Evolutionary conservation across 2,329 filamentous ascomycete species (phyloP).

Genomic region (Aspergillus calidoustus): DNA sequence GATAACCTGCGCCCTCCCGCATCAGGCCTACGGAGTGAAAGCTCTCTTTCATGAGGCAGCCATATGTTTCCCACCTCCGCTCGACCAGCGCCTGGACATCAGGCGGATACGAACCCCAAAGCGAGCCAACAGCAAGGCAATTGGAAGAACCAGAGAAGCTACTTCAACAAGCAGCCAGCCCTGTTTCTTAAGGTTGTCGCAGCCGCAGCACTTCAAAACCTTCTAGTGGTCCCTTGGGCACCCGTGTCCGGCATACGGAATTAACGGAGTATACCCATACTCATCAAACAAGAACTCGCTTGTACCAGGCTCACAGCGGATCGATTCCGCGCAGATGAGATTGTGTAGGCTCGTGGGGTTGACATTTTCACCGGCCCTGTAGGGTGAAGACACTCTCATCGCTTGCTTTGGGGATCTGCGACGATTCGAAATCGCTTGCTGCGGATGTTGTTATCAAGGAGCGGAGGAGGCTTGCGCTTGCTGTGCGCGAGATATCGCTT

Average conservation of each 20-base stretch:
- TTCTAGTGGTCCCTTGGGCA: no score
- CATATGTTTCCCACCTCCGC: conserved; percentile 35
- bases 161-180: no score
- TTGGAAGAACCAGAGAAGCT: no score
- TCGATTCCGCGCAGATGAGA: conserved; percentile 55
- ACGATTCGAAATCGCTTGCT: conserved; percentile 52
- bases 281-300: conserved; percentile 54
- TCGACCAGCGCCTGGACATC: conserved; percentile 46
- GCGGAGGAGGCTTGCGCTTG: conserved; percentile 45
- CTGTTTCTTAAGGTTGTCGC: no score
- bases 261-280: conserved; percentile 47
- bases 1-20: no score
- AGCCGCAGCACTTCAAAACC: conserved; percentile 51
- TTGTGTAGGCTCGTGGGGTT: conserved; percentile 52
- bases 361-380: conserved; percentile 56
- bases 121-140: no score
- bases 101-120: conserved; percentile 41
- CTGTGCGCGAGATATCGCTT: conserved; percentile 51
- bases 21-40: no score
- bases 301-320: conserved; percentile 50
- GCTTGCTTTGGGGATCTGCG: conserved; percentile 47
- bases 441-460: conserved; percentile 56
- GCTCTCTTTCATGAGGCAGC: conserved; percentile 14
- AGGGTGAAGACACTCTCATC: conserved; percentile 55
- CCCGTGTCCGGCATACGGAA: conserved; percentile 56